These are phyloP conservation scores for Pseudogymnoascus sp. DNA, from an alignment of 2,329 filamentous ascomycete genomes.

Conservation along the genomic window DNA sequence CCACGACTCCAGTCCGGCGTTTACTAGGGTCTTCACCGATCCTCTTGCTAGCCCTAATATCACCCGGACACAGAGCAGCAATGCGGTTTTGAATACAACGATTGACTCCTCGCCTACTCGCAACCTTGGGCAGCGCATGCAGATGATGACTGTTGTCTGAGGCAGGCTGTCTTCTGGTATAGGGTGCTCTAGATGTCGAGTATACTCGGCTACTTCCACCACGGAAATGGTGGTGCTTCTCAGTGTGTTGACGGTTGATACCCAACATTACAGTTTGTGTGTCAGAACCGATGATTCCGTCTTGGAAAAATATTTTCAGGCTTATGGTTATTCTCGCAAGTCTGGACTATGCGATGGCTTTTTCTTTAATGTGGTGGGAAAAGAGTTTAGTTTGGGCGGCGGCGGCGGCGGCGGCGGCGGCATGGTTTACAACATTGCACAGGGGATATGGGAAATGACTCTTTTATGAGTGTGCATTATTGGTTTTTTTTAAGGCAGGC, in stretches of 20 bases:
- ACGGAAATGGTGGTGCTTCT: not conserved
- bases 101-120: slow-evolving; percentile 46
- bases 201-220: not conserved
- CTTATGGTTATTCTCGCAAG: slow-evolving; percentile 1
- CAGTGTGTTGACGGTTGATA: not conserved
- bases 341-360: not conserved
- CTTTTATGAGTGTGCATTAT: slow-evolving; percentile 19
- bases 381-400: not conserved
- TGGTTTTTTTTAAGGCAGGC: not conserved
- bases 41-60: slow-evolving; percentile 47
- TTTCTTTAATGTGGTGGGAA: slow-evolving; percentile 1
- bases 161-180: not conserved
- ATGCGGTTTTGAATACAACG: slow-evolving; percentile 43
- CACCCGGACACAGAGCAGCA: slow-evolving; percentile 46
- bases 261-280: not conserved
- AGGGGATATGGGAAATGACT: slow-evolving; percentile 6
- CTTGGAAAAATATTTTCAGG: slow-evolving; percentile 6
- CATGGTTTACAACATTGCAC: slow-evolving; percentile 6
- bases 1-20: slow-evolving; percentile 55
- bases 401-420: not conserved
- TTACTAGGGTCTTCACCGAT: slow-evolving; percentile 58
- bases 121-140: slow-evolving; percentile 45
- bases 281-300: not conserved
- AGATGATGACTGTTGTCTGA: slow-evolving; percentile 56
- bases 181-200: not conserved